These are phyloP conservation scores for Chaetomium strumarium DNA, from an alignment of 2,329 filamentous ascomycete genomes.

Conservation along the genomic window DNA sequence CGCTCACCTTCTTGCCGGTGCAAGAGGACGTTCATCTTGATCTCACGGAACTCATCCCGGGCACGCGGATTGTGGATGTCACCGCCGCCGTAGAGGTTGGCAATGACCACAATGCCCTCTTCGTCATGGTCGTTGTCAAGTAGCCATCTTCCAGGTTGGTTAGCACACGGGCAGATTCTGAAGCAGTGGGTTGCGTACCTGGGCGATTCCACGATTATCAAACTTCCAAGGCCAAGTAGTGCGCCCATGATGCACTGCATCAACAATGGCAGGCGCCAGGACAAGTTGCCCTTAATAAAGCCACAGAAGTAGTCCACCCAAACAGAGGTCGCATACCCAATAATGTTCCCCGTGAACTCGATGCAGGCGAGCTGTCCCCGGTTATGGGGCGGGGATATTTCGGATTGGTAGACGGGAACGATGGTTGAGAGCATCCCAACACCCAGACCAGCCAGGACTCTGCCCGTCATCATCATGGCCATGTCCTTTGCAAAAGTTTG, in stretches of 20 bases:
- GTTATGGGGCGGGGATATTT: slow-evolving; percentile 94
- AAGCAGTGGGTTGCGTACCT: slow-evolving; percentile 48
- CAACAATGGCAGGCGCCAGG: slow-evolving; percentile 83
- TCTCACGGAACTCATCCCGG: slow-evolving; percentile 92
- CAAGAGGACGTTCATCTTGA: slow-evolving; percentile 95
- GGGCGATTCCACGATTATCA: slow-evolving; percentile 94
- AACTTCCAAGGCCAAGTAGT: slow-evolving; percentile 75
- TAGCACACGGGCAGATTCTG: slow-evolving; percentile 20
- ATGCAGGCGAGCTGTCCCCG: slow-evolving; percentile 94
- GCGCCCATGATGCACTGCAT: slow-evolving; percentile 95
- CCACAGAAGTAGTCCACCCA: slow-evolving; percentile 99
- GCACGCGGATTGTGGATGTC: slow-evolving; percentile 92
- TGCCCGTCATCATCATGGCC: slow-evolving; percentile 81
- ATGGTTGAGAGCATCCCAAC: slow-evolving; percentile 88
- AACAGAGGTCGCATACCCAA: slow-evolving; percentile 90
- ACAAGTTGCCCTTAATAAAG: slow-evolving; percentile 75
- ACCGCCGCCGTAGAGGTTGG: slow-evolving; percentile 91
- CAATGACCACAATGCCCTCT: slow-evolving; percentile 96
- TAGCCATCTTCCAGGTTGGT: slow-evolving; percentile 65
- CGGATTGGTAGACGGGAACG: slow-evolving; percentile 88
- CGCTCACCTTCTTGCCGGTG: slow-evolving; percentile 93
- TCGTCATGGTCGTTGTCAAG: slow-evolving; percentile 97
- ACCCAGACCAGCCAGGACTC: slow-evolving; percentile 77
- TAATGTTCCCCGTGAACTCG: slow-evolving; percentile 95
- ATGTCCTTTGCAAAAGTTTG: slow-evolving; percentile 79